These are phyloP conservation scores for Aspergillus fischeri DNA, from an alignment of 2,329 filamentous ascomycete species.

Conservation along the genomic window DNA sequence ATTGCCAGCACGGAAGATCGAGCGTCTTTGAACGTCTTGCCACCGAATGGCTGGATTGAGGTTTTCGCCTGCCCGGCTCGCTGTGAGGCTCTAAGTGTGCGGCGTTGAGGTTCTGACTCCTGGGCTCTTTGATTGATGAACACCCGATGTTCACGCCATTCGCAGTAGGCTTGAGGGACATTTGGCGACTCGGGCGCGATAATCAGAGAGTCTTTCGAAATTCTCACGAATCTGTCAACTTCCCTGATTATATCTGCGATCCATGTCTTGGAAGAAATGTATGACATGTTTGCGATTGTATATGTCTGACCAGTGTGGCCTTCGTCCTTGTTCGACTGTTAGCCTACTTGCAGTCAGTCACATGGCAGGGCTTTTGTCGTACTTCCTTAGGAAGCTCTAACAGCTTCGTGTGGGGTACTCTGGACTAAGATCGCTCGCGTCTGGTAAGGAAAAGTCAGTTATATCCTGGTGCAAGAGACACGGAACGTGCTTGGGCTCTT, in stretches of 20 bases:
- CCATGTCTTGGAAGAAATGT: constrained; percentile 27
- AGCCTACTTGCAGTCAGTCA: not conserved
- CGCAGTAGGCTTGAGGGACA: constrained; percentile 19
- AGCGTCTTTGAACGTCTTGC: constrained; percentile 18
- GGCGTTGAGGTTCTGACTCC: constrained; percentile 6
- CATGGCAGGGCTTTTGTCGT: not conserved
- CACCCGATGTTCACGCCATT: constrained; percentile 20
- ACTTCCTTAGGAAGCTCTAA: not conserved
- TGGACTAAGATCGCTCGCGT: not conserved
- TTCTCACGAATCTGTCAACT: constrained; percentile 21
- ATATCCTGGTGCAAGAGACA: not conserved
- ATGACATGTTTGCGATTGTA: not conserved
- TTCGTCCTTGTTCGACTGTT: not conserved
- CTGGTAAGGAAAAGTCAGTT: not conserved
- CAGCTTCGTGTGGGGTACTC: too few relatives aligned
- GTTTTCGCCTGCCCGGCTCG: constrained; percentile 1
- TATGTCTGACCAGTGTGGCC: not conserved
- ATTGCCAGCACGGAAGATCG: constrained; percentile 22
- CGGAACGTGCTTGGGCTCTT: not conserved
- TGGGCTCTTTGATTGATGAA: constrained; percentile 11
- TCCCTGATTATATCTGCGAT: constrained; percentile 21
- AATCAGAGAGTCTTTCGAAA: constrained; percentile 18
- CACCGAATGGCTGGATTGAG: constrained; percentile 15
- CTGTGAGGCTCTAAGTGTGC: constrained; percentile 4
- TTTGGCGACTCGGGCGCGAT: constrained; percentile 24